Base-by-base conservation (phyloP, 495 filamentous ascomycete genomes). In the Aspergillus nidulans region DNA sequence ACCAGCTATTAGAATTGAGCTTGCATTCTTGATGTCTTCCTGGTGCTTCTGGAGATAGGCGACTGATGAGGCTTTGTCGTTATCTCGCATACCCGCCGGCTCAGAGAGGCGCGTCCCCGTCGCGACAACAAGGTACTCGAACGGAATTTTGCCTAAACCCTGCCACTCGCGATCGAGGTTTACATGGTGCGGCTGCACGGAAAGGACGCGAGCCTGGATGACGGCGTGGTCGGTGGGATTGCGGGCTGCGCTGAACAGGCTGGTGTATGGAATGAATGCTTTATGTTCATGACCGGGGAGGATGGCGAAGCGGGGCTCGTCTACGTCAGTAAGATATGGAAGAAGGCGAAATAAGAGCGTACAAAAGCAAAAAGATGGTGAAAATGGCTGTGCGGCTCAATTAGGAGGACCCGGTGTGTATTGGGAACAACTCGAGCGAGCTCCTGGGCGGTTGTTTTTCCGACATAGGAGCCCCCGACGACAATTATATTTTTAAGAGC, bases 331-430 rank as follows among this genome's bases (percentile, higher is more conserved):
- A 6, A 15, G 23, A n/a, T 6, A 2, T 16, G 6, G 24, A 8
- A 53, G 28, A 13, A 21, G 21, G 23, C n/a, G 2, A 25, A 21
- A 25, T 5, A 13, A 3, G 24, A 18, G 49, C 73, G 65, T 70
- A 80, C 77, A 56, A 81, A 81, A 25, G 75, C 73, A 49, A 81
- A 81, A 1, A 81, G 60, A 54, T 81, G 78, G 55, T 81, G 76
- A 55, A 80, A 81, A 49, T 81, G 78, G 23, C 73, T 80, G 55
- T 81, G 78, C 0, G 74, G 67, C 52, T 81, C 78, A 21, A 77
- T 67, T 8, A 81, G 58, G 26, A 81, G 68, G 6, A 81, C 66
- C 74, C 79, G 53, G 28, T 76, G 71, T 23, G 73, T 76, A 13
- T 59, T 44, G 2, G 71, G 73, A n/a, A 74, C 42, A 3, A 73